Base-by-base conservation (phyloP, 805 yeast genomes). In the Alloascoidea hylecoeti region DNA sequence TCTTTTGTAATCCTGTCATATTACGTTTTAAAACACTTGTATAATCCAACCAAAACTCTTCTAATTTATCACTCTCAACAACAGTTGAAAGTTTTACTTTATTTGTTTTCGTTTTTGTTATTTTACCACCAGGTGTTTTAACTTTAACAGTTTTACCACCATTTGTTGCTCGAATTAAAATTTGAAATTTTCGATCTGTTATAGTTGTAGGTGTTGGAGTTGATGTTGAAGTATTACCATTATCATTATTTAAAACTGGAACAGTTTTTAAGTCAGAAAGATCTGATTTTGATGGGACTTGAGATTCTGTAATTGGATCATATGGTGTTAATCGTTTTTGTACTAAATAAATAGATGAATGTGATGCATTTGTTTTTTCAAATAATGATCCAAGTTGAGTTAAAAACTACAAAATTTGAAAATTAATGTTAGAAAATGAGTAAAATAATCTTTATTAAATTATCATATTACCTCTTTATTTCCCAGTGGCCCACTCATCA, bases 11-110 rank as follows among this genome's bases (percentile, higher is more conserved):
- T 1, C 95, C 95, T 2, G 61, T 61, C 55, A 82, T 73, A 3
- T 92, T 88, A 16, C 64, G 52, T 52, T 83, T 86, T 40, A 86
- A 64, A 0, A 70, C 70, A 34, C 72, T 74, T 1, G 83, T 59
- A 57, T 86, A 88, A 17, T 74, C 75, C 34, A 56, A 54, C 96
- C 96, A 88, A 54, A 88, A 88, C 42, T 61, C 54, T 44, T 77
- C 83, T 45, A 88, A 61, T 2, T 69, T 58, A 1, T 64, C 69
- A 1, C 75, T 61, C 17, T 70, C 69, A 4, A 88, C 86, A 9
- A 78, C 71, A 0, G 96, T 86, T 17, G 86, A 73, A 19, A 78
- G 53, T 50, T 82, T 82, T 41, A 60, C 57, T 14, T 61, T 52
- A 48, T 70, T 71, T 34, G 70, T 68, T 33, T 55, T 53, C 16